Evolutionary conservation across 371 early-diverging fungal genomes (phyloP), one percentile per base, ranked within the genome.

Genomic region (Mortierella polycephala): DNA sequence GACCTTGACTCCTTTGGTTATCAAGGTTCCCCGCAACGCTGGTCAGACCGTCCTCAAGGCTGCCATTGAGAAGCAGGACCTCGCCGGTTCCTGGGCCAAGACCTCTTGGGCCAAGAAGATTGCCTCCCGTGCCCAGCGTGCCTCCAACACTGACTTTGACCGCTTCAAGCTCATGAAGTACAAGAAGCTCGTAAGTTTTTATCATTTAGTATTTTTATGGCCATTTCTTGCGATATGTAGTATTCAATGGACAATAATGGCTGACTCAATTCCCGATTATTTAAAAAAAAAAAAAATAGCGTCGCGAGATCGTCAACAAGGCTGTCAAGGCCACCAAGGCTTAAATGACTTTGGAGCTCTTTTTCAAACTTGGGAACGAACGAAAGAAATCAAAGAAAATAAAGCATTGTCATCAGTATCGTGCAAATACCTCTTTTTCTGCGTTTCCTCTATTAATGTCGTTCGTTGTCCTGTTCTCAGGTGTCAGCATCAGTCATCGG

Each of bases 61-160:
- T 87, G 88, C 85, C 83, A 83, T 96, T 65, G 96, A 93, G 85
- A 92, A 93, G 87, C 86, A 92, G 83, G 91, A 95, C 60, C 75
- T 95, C 61, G 86, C 85, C 55, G 93, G 84, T 63, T 84, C 84
- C 73, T 99, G 95, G 95, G 83, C 84, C 80, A 89, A 94, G 86
- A 91, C 98, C 81, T 85, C 94, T 64, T 96, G 95, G 95, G 97
- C 97, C 80, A 88, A 97, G 92, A 98, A 96, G 93, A 84, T 97
- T 69, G 93, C 86, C 49, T 82, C 85, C 72, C 93, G 98, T 79
- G 79, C 86, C 70, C 85, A 83, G 82, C 93, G 98, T 75, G 89
- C 93, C 67, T 73, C 81, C 77, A 85, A 96, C 84, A 75, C 92
- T 56, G 99, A 99, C 87, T 98, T 98, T 83, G 98, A 98, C 83